Percentiles rank a stretch among this genome's conserved stretches.
phyloP scores from a whole-genome alignment of 2,329 filamentous ascomycete species.

The Fonsecaea nubica region DNA sequence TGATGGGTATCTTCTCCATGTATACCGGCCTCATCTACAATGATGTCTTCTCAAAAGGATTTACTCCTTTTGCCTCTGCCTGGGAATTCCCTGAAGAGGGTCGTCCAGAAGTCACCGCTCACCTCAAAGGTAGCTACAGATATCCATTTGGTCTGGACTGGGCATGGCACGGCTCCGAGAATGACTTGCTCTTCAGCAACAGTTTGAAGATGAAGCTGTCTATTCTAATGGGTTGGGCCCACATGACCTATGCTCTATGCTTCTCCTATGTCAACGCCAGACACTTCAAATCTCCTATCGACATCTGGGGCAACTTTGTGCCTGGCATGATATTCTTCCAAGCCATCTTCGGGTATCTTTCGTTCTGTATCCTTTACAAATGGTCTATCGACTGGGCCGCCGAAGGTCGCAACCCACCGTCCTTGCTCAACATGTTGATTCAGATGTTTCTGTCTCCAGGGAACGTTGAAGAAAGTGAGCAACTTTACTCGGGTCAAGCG shows the following conservation, averaged over 20 bases:
- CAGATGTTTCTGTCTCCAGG: constrained; percentile 98
- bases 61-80: constrained; percentile 86
- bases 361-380: constrained; percentile 94
- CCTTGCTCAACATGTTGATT: constrained; percentile 97
- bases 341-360: constrained; percentile 95
- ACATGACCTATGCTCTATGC: constrained; percentile 97
- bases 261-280: constrained; percentile 91
- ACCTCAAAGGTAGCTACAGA: constrained; percentile 75
- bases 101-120: constrained; percentile 68
- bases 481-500: constrained; percentile 79
- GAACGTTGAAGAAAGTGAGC: constrained; percentile 67
- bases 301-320: constrained; percentile 96
- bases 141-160: constrained; percentile 97
- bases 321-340: constrained; percentile 99
- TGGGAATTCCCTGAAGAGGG: constrained; percentile 85
- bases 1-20: constrained; percentile 97
- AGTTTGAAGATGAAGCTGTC: constrained; percentile 99
- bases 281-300: constrained; percentile 92
- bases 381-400: constrained; percentile 89
- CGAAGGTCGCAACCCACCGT: constrained; percentile 73
- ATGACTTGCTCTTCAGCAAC: constrained; percentile 94
- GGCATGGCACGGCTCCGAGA: constrained; percentile 96
- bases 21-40: constrained; percentile 98
- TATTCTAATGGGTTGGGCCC: constrained; percentile 89
- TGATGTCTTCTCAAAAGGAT: constrained; percentile 91